Conservation (phyloP, 805 yeast genomes). For the Ogataea minuta region DNA sequence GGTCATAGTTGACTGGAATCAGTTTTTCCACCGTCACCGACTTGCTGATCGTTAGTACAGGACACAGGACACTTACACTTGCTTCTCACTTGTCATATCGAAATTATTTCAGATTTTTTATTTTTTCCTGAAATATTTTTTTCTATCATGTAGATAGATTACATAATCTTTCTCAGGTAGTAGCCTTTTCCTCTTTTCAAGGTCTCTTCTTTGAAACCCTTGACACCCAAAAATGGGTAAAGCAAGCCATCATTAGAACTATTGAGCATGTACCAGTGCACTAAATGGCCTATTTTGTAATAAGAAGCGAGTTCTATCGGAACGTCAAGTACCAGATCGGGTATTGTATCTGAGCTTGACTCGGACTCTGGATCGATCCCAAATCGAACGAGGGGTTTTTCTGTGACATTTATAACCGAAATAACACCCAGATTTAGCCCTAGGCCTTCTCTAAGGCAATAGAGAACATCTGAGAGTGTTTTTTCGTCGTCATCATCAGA, state of each 20-base stretch:
- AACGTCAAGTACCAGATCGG: slow-evolving; percentile 13
- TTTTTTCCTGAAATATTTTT: slow-evolving; percentile 2
- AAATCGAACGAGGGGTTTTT: slow-evolving; percentile 14
- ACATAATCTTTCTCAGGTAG: neutral
- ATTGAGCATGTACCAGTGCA: slow-evolving; percentile 15
- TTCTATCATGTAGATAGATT: neutral
- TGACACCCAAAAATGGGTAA: slow-evolving; percentile 17
- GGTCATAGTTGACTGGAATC: slow-evolving; percentile 83
- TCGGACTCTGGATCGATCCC: slow-evolving; percentile 7
- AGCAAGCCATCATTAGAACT: neutral
- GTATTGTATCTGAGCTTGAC: slow-evolving; percentile 8
- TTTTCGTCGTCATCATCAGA: neutral
- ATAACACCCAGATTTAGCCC: slow-evolving; percentile 13
- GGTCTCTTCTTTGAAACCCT: slow-evolving; percentile 13
- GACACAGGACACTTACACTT: slow-evolving; percentile 18
- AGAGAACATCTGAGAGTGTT: slow-evolving; percentile 6
- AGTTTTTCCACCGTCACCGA: slow-evolving; percentile 89
- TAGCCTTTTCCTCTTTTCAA: slow-evolving; percentile 8
- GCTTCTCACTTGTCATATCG: slow-evolving; percentile 15
- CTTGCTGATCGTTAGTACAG: slow-evolving; percentile 34
- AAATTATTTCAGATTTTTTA: neutral
- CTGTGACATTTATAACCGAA: slow-evolving; percentile 4
- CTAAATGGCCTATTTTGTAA: slow-evolving; percentile 14
- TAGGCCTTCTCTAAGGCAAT: slow-evolving; percentile 13
- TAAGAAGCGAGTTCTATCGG: slow-evolving; percentile 11